Base-by-base conservation (phyloP, 352 stramenopile species). In the Saprolegnia diclina region DNA sequence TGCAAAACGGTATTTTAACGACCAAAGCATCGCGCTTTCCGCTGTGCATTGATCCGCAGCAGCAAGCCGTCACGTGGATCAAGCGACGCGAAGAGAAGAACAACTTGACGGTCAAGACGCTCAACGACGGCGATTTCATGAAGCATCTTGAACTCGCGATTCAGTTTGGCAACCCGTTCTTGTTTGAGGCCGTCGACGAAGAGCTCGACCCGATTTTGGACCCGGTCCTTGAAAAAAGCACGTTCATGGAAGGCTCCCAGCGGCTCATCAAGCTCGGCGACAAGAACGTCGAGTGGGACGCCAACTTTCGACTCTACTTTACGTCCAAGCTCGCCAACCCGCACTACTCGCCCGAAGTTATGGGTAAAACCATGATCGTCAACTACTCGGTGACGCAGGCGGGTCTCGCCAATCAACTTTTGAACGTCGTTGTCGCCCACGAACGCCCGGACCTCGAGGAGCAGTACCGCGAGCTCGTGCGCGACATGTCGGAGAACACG, bases 331-430 rank as follows among this genome's bases (percentile, higher is more conserved):
- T 98, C 19, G 89, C 89, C 0, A 98, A 98, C 53, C 93, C 93
- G 32, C 90, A 97, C 72, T 98, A 98, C 73, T 96, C 87, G 0
- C 93, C 93, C 6, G 93, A 98, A 75, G 88, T 98, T 37, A 98
- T 98, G 92, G 89, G 92, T 29, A 98, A 98, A 65, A 97, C 92
- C 0, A 97, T 97, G 90, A 96, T 98, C 52, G 92, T 98, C 63
- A 98, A 98, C 77, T 98, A 98, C 77, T 94, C 85, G 64, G 94
- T 98, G 7, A 98, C 94, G 0, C 87, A 97, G 59, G 81, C 93
- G 38, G 94, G 94, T 0, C 73, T 98, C 3, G 87, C 90, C 0
- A 96, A 97, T 73, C 94, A 98, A 65, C 80, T 98, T 19, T 72
- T 98, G 1, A 97, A 98, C 72, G 89, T 97, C 1, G 94, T 98